phyloP scores from a whole-genome alignment of 2,329 filamentous ascomycete species.

The Monosporascus sp. region DNA sequence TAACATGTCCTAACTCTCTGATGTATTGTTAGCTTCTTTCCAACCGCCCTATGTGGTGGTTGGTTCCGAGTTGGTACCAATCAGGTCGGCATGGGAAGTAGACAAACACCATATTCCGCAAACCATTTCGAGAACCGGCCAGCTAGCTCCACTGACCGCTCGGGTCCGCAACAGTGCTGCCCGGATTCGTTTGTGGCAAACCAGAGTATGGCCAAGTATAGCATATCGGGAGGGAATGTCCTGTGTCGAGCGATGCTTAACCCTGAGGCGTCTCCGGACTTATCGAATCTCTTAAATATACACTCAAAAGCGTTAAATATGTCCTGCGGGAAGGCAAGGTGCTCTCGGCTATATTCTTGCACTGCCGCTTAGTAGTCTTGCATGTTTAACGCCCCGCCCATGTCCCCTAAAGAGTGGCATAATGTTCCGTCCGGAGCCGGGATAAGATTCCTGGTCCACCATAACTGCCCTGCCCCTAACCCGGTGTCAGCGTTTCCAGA shows the following conservation, averaged over 20 bases:
- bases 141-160: neutral
- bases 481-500: neutral
- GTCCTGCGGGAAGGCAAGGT: neutral
- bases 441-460: neutral
- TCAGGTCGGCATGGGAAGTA: too few relatives aligned
- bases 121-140: neutral
- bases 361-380: neutral
- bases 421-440: neutral
- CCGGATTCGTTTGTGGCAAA: neutral
- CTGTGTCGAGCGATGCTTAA: neutral
- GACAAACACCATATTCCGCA: neutral
- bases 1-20: conserved; percentile 2
- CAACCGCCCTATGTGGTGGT: too few relatives aligned
- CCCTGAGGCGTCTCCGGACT: neutral
- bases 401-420: neutral
- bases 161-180: neutral
- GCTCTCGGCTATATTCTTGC: neutral
- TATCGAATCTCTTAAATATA: neutral
- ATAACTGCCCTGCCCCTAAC: neutral
- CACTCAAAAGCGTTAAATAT: neutral
- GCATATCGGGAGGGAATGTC: neutral
- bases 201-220: neutral
- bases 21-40: neutral
- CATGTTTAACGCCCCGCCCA: neutral
- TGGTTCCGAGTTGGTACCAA: too few relatives aligned